Evolutionary conservation across 257 asterid genomes (phyloP).

Genomic region (Ilex asprella): DNA sequence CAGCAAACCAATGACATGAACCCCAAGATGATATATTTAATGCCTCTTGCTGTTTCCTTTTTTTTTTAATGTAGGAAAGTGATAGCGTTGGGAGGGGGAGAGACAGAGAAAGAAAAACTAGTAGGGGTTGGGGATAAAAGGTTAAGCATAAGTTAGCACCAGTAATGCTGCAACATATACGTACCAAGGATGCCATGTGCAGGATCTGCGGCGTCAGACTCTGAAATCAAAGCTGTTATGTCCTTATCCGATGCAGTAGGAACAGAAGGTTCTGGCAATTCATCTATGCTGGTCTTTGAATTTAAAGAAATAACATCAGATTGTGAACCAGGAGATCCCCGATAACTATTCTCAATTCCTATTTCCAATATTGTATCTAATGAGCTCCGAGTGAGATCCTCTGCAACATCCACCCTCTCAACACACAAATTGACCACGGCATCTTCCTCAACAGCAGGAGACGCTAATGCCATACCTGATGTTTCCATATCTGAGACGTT

Average conservation of each 20-base stretch:
- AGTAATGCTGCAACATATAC: slow-evolving; percentile 23
- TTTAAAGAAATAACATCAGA: slow-evolving; percentile 52
- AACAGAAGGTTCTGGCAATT: slow-evolving; percentile 33
- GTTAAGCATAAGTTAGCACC: background rate
- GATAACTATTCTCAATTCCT: slow-evolving; percentile 48
- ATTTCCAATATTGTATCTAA: slow-evolving; percentile 50
- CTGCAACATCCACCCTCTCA: slow-evolving; percentile 37
- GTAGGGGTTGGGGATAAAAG: background rate
- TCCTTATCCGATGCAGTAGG: slow-evolving; percentile 25
- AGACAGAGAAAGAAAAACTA: too few species aligned
- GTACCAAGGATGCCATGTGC: slow-evolving; percentile 40
- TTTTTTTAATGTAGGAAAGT: too few species aligned
- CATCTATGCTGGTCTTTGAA: slow-evolving; percentile 49
- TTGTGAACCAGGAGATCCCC: slow-evolving; percentile 40
- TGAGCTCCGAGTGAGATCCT: slow-evolving; percentile 34
- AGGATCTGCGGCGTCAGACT: slow-evolving; percentile 31
- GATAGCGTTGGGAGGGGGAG: too few species aligned
- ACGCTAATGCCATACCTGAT: slow-evolving; percentile 24
- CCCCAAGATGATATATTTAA: too few species aligned
- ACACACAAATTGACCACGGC: slow-evolving; percentile 18
- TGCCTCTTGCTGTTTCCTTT: too few species aligned
- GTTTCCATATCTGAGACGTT: slow-evolving; percentile 27
- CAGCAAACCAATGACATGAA: too few species aligned
- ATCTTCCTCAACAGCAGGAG: slow-evolving; percentile 37
- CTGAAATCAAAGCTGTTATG: slow-evolving; percentile 29